Evolutionary conservation across 1,284 basidiomycete species (phyloP), one percentile per base, ranked within the genome.

Genomic region (Marasmius fiardii): DNA sequence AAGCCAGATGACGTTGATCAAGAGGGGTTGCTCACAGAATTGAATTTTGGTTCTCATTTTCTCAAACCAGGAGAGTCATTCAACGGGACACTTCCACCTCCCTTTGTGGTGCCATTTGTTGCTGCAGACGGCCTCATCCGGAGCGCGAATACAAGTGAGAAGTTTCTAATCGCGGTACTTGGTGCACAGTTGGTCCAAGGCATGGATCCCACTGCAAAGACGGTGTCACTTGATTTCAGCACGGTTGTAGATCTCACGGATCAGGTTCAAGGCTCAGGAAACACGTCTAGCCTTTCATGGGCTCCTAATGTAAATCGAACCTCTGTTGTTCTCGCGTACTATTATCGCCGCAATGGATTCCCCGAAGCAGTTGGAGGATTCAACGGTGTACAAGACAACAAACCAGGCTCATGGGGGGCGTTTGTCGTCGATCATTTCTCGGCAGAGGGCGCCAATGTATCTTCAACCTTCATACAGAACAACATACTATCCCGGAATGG

Each of bases 361-460:
- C 61, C 57, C 1, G 59, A 58, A 52, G 61, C 57, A 41, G 31
- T 33, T 23, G 28, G 53, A 23, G 61, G 61, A 5, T 59, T 62
- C 49, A 54, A 60, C 28, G 59, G 61, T 21, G 48, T 57, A 1
- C 33, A 55, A 24, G 34, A 35, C 14, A 45, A 59, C 47, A 34
- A 58, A 45, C 60, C 58, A 7, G 60, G 61, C 20, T 62, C 61
- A 0, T 62, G 61, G 61, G 61, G 61, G 0, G 57, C 59, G 5
- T 62, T 50, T 45, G 59, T 59, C 1, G 59, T 62, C 23, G 61
- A 62, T 37, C 61, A 62, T 26, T 62, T 60, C 21, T 62, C 61
- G 21, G 12, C 55, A n/a, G 57, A 59, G 28, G 61, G 61, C 18
- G 59, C 56, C 26, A 57, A 62, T 3, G 52, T 62, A 5, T 57